phyloP scores from a whole-genome alignment of 106 monocot genomes.

The Ottelia alismoides region DNA sequence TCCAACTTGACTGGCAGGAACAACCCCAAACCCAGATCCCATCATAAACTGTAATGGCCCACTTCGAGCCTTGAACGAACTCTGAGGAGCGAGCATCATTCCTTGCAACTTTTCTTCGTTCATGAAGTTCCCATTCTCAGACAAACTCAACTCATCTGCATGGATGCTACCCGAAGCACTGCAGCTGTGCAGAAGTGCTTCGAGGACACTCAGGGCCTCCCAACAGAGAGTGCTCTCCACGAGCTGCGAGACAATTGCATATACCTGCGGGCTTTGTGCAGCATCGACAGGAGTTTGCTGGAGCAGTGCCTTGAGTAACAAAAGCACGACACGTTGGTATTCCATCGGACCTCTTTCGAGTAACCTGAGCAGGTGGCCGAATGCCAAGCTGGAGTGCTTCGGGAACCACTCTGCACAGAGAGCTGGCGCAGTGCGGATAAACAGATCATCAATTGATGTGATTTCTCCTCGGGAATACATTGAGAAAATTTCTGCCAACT shows the following conservation, averaged over 20 bases:
- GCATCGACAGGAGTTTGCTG: constrained; percentile 88
- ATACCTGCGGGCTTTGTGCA: constrained; percentile 91
- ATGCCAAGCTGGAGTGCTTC: constrained; percentile 78
- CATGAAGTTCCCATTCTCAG: constrained; percentile 27
- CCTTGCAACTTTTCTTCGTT: constrained; percentile 38
- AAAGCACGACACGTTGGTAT: constrained; percentile 80
- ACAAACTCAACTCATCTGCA: constrained; percentile 36
- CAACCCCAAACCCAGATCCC: constrained; percentile 40
- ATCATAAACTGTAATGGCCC: constrained; percentile 57
- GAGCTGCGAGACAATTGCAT: constrained; percentile 82
- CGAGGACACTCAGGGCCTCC: constrained; percentile 87
- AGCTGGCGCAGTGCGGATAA: constrained; percentile 38
- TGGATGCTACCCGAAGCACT: constrained; percentile 37
- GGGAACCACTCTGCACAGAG: constrained; percentile 95
- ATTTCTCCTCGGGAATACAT: constrained; percentile 62
- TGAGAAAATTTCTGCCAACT: constrained; percentile 53
- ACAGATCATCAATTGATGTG: constrained; percentile 54
- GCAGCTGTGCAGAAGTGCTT: constrained; percentile 84
- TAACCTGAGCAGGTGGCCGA: constrained; percentile 80
- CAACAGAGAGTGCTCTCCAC: constrained; percentile 79
- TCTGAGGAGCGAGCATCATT: constrained; percentile 57
- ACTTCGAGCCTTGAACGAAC: constrained; percentile 83
- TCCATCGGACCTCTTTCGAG: constrained; percentile 81
- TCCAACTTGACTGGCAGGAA: constrained; percentile 13
- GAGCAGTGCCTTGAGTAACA: constrained; percentile 88